These are phyloP conservation scores for Lophiotrema nucula DNA, from an alignment of 495 filamentous ascomycete species.

Conservation along the genomic window DNA sequence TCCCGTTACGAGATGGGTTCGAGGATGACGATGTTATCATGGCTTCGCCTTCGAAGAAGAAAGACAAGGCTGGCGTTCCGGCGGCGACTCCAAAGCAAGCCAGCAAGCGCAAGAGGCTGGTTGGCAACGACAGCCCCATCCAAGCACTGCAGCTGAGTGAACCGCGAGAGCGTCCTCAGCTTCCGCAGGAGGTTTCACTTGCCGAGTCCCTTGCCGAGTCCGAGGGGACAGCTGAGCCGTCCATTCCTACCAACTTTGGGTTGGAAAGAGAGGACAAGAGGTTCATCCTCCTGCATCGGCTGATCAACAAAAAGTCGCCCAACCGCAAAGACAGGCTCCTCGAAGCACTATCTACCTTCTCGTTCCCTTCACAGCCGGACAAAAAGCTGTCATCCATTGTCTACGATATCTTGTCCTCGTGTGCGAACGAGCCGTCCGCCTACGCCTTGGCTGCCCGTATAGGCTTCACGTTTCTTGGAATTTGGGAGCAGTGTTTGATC, in stretches of 20 bases:
- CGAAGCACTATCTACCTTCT: slow-evolving; percentile 84
- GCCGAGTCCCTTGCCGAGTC: slow-evolving; percentile 6
- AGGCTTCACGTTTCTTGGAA: slow-evolving; percentile 50
- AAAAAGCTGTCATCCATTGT: slow-evolving; percentile 57
- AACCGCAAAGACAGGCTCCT: slow-evolving; percentile 51
- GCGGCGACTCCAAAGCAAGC: slow-evolving; percentile 57
- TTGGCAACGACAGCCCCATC: slow-evolving; percentile 54
- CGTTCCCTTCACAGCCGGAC: slow-evolving; percentile 52
- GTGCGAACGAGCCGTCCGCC: slow-evolving; percentile 37
- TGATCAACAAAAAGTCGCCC: slow-evolving; percentile 57
- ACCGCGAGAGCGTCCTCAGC: slow-evolving; percentile 33
- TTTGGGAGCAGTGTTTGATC: slow-evolving; percentile 63
- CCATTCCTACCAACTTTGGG: slow-evolving; percentile 32
- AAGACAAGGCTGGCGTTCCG: slow-evolving; percentile 50
- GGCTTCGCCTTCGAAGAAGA: slow-evolving; percentile 57
- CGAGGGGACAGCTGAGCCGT: slow-evolving; percentile 35
- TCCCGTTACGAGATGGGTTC: slow-evolving; percentile 67
- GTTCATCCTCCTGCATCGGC: slow-evolving; percentile 54
- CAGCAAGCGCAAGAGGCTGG: slow-evolving; percentile 62
- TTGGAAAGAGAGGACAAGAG: slow-evolving; percentile 41
- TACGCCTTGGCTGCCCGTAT: slow-evolving; percentile 55
- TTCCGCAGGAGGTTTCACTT: neutral
- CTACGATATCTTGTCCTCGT: slow-evolving; percentile 51
- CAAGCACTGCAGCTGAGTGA: slow-evolving; percentile 54
- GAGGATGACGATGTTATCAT: slow-evolving; percentile 67